phyloP scores from a whole-genome alignment of 768 basidiomycete genomes.

The Dictyophora rubrovolvata region DNA sequence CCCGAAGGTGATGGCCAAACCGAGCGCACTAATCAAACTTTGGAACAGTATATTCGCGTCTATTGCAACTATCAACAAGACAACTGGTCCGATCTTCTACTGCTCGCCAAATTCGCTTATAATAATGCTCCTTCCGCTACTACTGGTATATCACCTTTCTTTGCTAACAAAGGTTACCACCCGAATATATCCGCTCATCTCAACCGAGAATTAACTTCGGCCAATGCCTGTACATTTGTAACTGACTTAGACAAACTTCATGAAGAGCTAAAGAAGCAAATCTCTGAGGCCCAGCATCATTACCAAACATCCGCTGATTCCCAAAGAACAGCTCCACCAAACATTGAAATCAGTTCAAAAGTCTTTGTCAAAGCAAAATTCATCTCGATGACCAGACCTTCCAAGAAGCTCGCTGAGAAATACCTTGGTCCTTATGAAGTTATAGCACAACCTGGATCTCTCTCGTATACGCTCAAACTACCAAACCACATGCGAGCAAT shows the following conservation, averaged over 20 bases:
- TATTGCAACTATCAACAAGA: constrained; percentile 24
- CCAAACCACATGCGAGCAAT: background rate
- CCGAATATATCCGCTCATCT: constrained; percentile 9
- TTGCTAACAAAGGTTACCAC: constrained; percentile 17
- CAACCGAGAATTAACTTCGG: background rate
- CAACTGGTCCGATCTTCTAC: constrained; percentile 26
- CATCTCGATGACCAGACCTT: background rate
- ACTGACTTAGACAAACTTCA: background rate
- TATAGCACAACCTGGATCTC: background rate
- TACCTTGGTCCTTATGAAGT: background rate
- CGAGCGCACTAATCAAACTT: constrained; percentile 29
- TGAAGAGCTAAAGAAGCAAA: background rate
- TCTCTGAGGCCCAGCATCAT: background rate
- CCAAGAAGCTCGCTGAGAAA: background rate
- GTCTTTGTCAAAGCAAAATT: background rate
- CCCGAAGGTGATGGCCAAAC: constrained; percentile 23
- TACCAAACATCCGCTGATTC: background rate
- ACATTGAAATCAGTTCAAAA: background rate
- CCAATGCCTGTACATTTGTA: background rate
- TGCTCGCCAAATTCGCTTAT: constrained; percentile 25
- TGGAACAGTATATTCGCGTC: constrained; percentile 29
- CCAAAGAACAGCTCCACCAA: background rate
- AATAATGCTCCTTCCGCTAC: constrained; percentile 22
- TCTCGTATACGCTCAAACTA: constrained; percentile 2
- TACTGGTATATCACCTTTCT: constrained; percentile 25